Evolutionary conservation across 768 basidiomycete genomes (phyloP).

Genomic region (Plicaturopsis crispa): DNA sequence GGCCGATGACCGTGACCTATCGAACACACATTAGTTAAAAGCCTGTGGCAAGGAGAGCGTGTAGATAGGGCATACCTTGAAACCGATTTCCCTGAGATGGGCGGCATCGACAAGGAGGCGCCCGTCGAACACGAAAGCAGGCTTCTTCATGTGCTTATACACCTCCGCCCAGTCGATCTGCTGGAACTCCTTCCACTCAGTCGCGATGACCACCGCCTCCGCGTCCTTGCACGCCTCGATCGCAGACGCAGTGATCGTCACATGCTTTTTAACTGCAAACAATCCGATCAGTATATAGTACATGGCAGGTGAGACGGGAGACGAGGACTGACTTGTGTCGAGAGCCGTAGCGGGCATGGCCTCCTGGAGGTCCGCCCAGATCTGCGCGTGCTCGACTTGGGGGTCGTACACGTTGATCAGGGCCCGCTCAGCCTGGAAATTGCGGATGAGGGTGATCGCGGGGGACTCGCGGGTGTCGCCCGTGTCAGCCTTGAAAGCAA

Average conservation of each 20-base stretch:
- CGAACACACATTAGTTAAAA: slow-evolving; percentile 4
- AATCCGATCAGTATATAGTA: neutral
- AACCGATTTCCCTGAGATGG: slow-evolving; percentile 78
- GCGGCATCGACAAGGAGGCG: slow-evolving; percentile 80
- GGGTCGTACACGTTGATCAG: slow-evolving; percentile 88
- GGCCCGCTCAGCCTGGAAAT: slow-evolving; percentile 90
- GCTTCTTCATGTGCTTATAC: slow-evolving; percentile 89
- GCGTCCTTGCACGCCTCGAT: slow-evolving; percentile 83
- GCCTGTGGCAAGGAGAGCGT: neutral
- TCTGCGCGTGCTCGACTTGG: slow-evolving; percentile 77
- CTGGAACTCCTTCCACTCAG: slow-evolving; percentile 97
- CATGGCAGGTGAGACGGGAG: neutral
- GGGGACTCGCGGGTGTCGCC: slow-evolving; percentile 98
- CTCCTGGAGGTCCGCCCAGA: slow-evolving; percentile 75
- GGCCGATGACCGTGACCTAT: slow-evolving; percentile 55
- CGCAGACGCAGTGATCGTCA: slow-evolving; percentile 70
- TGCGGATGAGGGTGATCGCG: slow-evolving; percentile 86
- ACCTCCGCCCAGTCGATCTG: slow-evolving; percentile 86
- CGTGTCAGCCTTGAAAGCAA: slow-evolving; percentile 99
- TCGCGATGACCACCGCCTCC: slow-evolving; percentile 93
- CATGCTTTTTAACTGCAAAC: slow-evolving; percentile 74
- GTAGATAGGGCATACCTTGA: slow-evolving; percentile 50
- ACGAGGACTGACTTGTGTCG: slow-evolving; percentile 48
- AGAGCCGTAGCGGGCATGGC: slow-evolving; percentile 58
- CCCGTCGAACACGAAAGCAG: slow-evolving; percentile 97